A percentile compares a stretch with the other conserved stretches of the same genome.
Evolutionary conservation across 805 yeast species (phyloP).

Genomic region (Zygoascus tannicola): DNA sequence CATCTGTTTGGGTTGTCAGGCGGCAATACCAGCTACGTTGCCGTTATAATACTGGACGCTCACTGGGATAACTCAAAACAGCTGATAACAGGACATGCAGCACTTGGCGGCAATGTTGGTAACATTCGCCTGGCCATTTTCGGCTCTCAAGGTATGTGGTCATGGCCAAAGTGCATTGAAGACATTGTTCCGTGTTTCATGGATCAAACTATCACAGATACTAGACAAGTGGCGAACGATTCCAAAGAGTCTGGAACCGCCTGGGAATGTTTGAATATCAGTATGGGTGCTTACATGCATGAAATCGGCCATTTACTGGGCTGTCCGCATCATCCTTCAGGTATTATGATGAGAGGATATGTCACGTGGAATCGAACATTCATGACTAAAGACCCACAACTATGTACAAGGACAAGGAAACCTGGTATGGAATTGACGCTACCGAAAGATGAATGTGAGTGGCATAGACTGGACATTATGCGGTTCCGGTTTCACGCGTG

Average conservation of each 20-base stretch:
- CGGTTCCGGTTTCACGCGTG: constrained; percentile 76
- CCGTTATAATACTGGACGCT: constrained; percentile 75
- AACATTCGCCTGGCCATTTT: constrained; percentile 73
- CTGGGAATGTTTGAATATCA: constrained; percentile 83
- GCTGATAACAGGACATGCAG: constrained; percentile 79
- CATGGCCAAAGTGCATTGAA: constrained; percentile 86
- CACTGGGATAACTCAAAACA: constrained; percentile 61
- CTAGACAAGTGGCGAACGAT: constrained; percentile 81
- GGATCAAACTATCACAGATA: constrained; percentile 59
- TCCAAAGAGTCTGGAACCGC: constrained; percentile 71
- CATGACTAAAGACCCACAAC: constrained; percentile 56
- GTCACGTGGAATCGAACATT: constrained; percentile 73
- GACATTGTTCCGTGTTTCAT: constrained; percentile 57
- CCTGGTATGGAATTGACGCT: constrained; percentile 29
- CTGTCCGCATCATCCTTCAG: constrained; percentile 83
- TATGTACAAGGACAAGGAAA: constrained; percentile 28
- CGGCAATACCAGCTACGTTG: constrained; percentile 57
- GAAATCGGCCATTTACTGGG: constrained; percentile 90
- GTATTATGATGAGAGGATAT: constrained; percentile 87
- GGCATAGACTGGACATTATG: constrained; percentile 76
- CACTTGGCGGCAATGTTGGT: constrained; percentile 80
- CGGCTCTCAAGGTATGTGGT: constrained; percentile 84
- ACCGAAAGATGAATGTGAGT: constrained; percentile 63
- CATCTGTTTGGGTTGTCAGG: constrained; percentile 37
- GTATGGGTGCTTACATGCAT: constrained; percentile 91